phyloP scores from a whole-genome alignment of 2,329 filamentous ascomycete genomes.

The Aureobasidium sp. region DNA sequence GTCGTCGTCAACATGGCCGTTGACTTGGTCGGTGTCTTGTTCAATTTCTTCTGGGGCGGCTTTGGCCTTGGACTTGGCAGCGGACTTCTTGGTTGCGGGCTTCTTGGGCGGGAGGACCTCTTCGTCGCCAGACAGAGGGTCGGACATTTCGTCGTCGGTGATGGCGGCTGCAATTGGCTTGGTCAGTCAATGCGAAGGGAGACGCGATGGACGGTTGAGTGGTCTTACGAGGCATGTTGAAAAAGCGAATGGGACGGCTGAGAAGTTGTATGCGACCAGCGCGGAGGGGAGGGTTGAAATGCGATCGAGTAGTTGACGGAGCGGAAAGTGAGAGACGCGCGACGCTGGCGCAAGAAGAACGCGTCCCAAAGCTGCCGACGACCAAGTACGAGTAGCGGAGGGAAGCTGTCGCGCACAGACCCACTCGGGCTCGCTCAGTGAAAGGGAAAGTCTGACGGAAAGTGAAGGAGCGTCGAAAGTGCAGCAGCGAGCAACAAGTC shows the following conservation, averaged over 20 bases:
- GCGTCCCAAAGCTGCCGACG: slow-evolving; percentile 1
- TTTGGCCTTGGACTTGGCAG: background rate
- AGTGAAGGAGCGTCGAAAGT: slow-evolving; percentile 4
- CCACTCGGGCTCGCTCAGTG: background rate
- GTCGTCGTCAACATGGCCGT: slow-evolving; percentile 22
- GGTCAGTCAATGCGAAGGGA: background rate
- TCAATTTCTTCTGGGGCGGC: slow-evolving; percentile 23
- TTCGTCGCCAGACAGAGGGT: slow-evolving; percentile 24
- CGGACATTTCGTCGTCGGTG: slow-evolving; percentile 31
- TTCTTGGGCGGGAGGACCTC: slow-evolving; percentile 26
- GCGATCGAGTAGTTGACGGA: background rate
- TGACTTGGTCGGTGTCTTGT: slow-evolving; percentile 23
- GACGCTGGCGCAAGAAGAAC: background rate
- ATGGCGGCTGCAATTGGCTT: slow-evolving; percentile 29
- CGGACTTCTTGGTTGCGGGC: slow-evolving; percentile 15
- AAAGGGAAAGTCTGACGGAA: slow-evolving; percentile 3
- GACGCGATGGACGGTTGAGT: background rate
- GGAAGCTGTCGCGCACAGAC: slow-evolving; percentile 2
- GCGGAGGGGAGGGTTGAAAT: background rate
- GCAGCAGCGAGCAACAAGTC: background rate
- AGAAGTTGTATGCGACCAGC: background rate
- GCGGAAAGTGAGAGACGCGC: background rate
- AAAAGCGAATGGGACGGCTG: no score
- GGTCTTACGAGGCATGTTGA: slow-evolving; percentile 16
- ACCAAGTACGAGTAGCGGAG: background rate